phyloP scores from a whole-genome alignment of 257 asterid species.

The Datura wrightii region DNA sequence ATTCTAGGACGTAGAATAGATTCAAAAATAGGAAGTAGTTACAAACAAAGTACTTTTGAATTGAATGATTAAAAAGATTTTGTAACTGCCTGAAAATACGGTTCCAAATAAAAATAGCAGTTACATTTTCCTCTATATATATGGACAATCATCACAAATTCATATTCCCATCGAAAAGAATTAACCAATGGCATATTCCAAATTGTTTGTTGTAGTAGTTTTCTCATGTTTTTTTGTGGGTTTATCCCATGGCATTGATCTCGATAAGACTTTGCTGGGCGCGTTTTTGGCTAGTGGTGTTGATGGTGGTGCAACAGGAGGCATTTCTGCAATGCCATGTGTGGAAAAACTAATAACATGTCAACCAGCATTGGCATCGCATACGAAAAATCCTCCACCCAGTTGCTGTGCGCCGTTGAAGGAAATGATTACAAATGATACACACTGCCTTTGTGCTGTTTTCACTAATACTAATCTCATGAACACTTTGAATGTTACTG shows the following conservation, averaged over 20 bases:
- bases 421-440: conserved; percentile 35
- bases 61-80: conserved; percentile 12
- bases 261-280: background rate
- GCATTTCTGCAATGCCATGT: conserved; percentile 43
- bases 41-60: background rate
- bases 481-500: conserved; percentile 46
- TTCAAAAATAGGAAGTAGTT: background rate
- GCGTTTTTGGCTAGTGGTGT: background rate
- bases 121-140: conserved; percentile 6
- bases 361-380: conserved; percentile 43
- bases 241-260: conserved; percentile 27
- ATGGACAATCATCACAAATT: background rate
- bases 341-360: conserved; percentile 52
- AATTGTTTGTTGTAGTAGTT: conserved; percentile 22
- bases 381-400: conserved; percentile 37
- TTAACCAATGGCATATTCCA: background rate
- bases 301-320: background rate
- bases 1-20: background rate
- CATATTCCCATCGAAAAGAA: background rate
- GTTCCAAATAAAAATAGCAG: background rate
- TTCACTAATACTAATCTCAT: conserved; percentile 41
- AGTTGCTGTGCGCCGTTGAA: conserved; percentile 48
- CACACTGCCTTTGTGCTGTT: conserved; percentile 48
- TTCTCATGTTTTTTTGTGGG: conserved; percentile 35
- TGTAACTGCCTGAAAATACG: conserved; percentile 8